Evolutionary conservation across 768 basidiomycete species (phyloP).

Genomic region (Dictyophora rubrovolvata): DNA sequence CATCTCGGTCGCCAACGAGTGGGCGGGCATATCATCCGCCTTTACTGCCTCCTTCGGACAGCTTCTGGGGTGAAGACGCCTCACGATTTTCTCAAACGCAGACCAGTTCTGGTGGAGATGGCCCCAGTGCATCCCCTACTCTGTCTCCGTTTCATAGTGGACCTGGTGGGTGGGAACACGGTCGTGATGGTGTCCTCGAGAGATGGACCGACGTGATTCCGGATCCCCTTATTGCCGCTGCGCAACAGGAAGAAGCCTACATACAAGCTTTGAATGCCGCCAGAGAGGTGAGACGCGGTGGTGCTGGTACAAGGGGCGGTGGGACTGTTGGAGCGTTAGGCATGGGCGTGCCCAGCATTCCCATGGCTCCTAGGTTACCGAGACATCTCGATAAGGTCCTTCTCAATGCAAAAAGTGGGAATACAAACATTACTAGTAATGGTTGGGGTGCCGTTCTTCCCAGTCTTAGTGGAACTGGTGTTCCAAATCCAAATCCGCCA

Average conservation of each 20-base stretch:
- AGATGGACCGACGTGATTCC: slow-evolving; percentile 81
- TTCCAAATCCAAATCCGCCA: slow-evolving; percentile 11
- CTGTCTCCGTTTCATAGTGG: slow-evolving; percentile 16
- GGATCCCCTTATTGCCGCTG: slow-evolving; percentile 64
- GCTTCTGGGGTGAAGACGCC: slow-evolving; percentile 17
- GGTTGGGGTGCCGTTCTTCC: slow-evolving; percentile 22
- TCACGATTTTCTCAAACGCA: slow-evolving; percentile 35
- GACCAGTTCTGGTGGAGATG: background rate
- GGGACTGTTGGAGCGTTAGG: slow-evolving; percentile 21
- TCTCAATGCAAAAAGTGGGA: slow-evolving; percentile 47
- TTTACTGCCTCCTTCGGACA: slow-evolving; percentile 4
- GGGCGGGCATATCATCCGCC: slow-evolving; percentile 17
- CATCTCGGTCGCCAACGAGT: slow-evolving; percentile 24
- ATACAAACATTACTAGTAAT: slow-evolving; percentile 21
- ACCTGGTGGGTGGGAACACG: slow-evolving; percentile 12
- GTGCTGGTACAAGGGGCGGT: background rate
- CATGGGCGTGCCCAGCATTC: slow-evolving; percentile 55
- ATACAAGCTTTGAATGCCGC: slow-evolving; percentile 32
- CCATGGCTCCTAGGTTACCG: slow-evolving; percentile 80
- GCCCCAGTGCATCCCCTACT: slow-evolving; percentile 8
- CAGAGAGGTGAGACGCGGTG: slow-evolving; percentile 16
- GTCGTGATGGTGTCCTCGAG: slow-evolving; percentile 6
- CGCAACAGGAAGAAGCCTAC: slow-evolving; percentile 74
- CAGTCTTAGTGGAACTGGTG: slow-evolving; percentile 15
- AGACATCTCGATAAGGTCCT: slow-evolving; percentile 92